These are phyloP conservation scores for Monosporozyma aquatica DNA, from an alignment of 805 yeast species.

Conservation along the genomic window DNA sequence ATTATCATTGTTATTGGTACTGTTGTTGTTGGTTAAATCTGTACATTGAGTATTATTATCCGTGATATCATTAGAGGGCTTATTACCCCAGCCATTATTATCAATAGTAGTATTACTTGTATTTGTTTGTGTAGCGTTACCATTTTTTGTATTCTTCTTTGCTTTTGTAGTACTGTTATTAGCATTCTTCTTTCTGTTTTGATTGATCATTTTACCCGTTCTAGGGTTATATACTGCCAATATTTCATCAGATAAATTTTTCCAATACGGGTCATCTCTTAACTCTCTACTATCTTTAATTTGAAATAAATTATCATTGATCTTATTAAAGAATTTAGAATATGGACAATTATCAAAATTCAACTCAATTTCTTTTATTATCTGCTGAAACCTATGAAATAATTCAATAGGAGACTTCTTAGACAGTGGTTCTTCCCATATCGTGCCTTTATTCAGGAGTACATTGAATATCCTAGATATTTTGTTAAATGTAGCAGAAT, in stretches of 20 bases:
- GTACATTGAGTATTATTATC: neutral
- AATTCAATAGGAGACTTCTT: slow-evolving; percentile 30
- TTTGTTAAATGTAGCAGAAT: slow-evolving; percentile 18
- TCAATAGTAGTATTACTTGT: neutral
- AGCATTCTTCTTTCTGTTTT: slow-evolving; percentile 11
- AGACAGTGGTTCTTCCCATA: slow-evolving; percentile 24
- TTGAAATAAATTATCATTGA: slow-evolving; percentile 26
- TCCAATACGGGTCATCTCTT: slow-evolving; percentile 25
- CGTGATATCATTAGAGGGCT: no score
- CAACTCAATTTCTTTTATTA: slow-evolving; percentile 27
- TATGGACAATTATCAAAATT: slow-evolving; percentile 28
- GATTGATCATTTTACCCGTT: slow-evolving; percentile 25
- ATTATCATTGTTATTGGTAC: neutral
- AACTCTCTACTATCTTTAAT: slow-evolving; percentile 24
- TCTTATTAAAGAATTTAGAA: slow-evolving; percentile 22
- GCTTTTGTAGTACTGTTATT: slow-evolving; percentile 2
- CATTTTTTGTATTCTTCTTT: neutral
- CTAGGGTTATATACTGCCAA: slow-evolving; percentile 22
- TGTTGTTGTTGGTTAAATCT: no score
- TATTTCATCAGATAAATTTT: slow-evolving; percentile 19
- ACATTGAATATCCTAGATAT: slow-evolving; percentile 26
- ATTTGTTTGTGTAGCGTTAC: neutral
- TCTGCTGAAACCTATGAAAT: slow-evolving; percentile 29
- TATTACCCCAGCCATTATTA: neutral
- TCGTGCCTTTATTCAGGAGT: slow-evolving; percentile 19